These are phyloP conservation scores for Amphichorda felina DNA, from an alignment of 2,329 filamentous ascomycete species.

Conservation along the genomic window DNA sequence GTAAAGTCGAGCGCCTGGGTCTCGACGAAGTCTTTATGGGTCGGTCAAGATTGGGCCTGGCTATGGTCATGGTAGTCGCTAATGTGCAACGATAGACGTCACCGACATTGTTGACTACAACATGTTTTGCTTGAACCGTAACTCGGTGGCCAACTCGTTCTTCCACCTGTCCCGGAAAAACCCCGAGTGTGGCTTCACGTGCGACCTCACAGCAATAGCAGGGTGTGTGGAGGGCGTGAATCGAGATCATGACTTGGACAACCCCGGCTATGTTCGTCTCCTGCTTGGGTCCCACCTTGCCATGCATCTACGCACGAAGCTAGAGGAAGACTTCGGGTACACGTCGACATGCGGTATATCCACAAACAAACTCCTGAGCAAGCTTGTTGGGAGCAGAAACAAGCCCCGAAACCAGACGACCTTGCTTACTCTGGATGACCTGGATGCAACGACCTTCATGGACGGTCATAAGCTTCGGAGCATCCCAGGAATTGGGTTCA, in stretches of 20 bases:
- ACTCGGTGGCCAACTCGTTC: conserved; percentile 57
- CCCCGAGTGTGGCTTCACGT: conserved; percentile 69
- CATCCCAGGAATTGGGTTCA: conserved; percentile 78
- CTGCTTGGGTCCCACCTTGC: conserved; percentile 74
- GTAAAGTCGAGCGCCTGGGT: conserved; percentile 67
- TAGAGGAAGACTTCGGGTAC: conserved; percentile 71
- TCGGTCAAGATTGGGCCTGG: no score
- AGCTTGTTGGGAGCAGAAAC: conserved; percentile 71
- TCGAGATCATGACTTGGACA: conserved; percentile 13
- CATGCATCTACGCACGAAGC: conserved; percentile 54
- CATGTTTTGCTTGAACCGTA: conserved; percentile 52
- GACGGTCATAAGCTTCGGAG: conserved; percentile 65
- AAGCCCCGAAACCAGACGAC: conserved; percentile 87
- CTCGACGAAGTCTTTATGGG: conserved; percentile 70
- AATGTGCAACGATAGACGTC: conserved; percentile 48
- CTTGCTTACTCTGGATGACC: conserved; percentile 52
- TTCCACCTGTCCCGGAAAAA: conserved; percentile 65
- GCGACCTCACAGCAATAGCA: conserved; percentile 56
- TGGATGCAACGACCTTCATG: conserved; percentile 54
- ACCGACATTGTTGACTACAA: conserved; percentile 84
- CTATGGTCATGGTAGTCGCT: conserved; percentile 13
- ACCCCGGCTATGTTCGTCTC: conserved; percentile 45
- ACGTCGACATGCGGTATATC: conserved; percentile 82
- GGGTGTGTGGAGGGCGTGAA: conserved; percentile 40
- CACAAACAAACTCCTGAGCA: conserved; percentile 76